Evolutionary conservation across 352 stramenopile genomes (phyloP).

Genomic region (Pythium monospermum): DNA sequence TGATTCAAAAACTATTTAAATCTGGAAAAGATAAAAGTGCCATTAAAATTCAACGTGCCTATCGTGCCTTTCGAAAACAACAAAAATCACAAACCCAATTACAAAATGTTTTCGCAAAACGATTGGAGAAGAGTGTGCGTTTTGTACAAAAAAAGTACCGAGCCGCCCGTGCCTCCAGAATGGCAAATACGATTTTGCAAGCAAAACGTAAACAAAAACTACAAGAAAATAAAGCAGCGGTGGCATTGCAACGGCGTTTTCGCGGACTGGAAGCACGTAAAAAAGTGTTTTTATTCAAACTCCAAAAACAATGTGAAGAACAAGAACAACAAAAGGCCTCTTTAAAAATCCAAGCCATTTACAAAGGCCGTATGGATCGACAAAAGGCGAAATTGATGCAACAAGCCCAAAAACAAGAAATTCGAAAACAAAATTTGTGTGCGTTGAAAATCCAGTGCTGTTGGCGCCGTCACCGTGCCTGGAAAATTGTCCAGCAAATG

Average conservation of each 20-base stretch:
- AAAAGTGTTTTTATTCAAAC: conserved; percentile 29
- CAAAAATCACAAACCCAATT: conserved; percentile 27
- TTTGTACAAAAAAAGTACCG: conserved; percentile 62
- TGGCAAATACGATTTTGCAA: conserved; percentile 36
- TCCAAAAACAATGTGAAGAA: conserved; percentile 27
- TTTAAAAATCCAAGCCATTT: conserved; percentile 51
- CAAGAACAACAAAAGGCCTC: conserved; percentile 35
- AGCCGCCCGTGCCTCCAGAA: conserved; percentile 30
- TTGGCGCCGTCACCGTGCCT: conserved; percentile 38
- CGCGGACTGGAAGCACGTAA: conserved; percentile 33
- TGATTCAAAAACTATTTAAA: conserved; percentile 42
- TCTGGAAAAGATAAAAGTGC: conserved; percentile 44
- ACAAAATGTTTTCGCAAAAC: conserved; percentile 36
- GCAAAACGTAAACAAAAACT: conserved; percentile 25
- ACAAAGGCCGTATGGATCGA: conserved; percentile 44
- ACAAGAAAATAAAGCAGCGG: conserved; percentile 37
- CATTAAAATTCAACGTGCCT: conserved; percentile 66
- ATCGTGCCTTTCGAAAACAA: conserved; percentile 35
- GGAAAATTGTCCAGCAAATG: conserved; percentile 24
- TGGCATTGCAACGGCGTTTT: conserved; percentile 48
- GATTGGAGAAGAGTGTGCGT: conserved; percentile 34
- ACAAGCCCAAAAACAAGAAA: conserved; percentile 26
- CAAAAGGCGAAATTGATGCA: conserved; percentile 33
- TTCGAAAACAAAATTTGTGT: conserved; percentile 29
- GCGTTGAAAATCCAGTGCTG: conserved; percentile 47